phyloP scores from a whole-genome alignment of 2,329 filamentous ascomycete genomes.

The Annulohypoxylon truncatum region DNA sequence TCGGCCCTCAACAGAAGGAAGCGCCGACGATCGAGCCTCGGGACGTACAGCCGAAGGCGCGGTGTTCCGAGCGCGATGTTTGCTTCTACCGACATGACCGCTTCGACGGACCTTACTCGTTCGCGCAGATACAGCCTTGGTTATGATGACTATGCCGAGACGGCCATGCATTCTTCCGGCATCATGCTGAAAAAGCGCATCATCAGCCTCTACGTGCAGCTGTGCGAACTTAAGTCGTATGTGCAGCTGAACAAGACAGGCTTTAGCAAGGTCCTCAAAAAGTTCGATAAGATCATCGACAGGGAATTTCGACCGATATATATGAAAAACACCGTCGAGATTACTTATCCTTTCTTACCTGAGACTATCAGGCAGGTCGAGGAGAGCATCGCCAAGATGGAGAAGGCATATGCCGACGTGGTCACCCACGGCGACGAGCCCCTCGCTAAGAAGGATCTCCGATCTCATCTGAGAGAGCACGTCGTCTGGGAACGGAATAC shows the following conservation, averaged over 20 bases:
- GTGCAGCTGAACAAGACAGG: constrained; percentile 96
- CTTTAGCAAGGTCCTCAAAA: constrained; percentile 96
- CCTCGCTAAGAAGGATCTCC: constrained; percentile 83
- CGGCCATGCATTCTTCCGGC: constrained; percentile 72
- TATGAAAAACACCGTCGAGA: constrained; percentile 77
- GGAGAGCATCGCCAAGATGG: constrained; percentile 78
- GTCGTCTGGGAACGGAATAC: constrained; percentile 99
- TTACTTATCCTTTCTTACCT: constrained; percentile 83
- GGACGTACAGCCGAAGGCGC: constrained; percentile 53
- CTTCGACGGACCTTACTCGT: constrained; percentile 69
- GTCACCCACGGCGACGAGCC: constrained; percentile 84
- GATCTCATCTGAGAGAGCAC: constrained; percentile 92
- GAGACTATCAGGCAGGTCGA: constrained; percentile 78
- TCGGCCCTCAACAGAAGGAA: constrained; percentile 62
- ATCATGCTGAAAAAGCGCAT: constrained; percentile 94
- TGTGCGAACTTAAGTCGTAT: constrained; percentile 96
- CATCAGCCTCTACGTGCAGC: constrained; percentile 86
- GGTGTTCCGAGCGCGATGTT: constrained; percentile 53
- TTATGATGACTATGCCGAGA: constrained; percentile 83
- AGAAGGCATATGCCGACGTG: constrained; percentile 81
- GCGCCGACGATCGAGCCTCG: constrained; percentile 56
- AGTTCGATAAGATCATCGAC: constrained; percentile 97
- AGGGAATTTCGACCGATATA: constrained; percentile 82
- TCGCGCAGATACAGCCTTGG: constrained; percentile 73
- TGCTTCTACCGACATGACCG: constrained; percentile 66